Evolutionary conservation across 495 filamentous ascomycete genomes (phyloP), one percentile per base, ranked within the genome.

Genomic region (Lasiosphaeria hispida): DNA sequence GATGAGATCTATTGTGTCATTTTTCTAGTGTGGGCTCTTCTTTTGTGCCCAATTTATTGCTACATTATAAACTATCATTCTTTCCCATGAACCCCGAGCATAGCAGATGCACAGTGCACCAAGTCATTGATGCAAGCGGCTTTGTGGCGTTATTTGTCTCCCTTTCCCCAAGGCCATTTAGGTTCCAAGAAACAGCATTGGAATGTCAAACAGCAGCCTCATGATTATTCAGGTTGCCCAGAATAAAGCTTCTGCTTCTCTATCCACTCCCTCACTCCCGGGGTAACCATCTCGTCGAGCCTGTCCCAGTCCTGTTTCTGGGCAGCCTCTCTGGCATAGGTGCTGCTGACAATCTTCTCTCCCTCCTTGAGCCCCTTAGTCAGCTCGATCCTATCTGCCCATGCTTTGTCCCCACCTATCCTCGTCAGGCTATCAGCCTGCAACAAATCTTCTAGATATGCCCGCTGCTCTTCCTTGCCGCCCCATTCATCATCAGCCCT

Each of bases 401-500:
- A 97, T 65, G 83, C 84, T 47, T 58, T 74, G 49, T 68, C 75
- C 0, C 76, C 88, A 0, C 88, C 88, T 7, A 84, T 78, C 2
- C 65, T 64, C 44, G 85, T 82, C 65, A 84, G 69, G 30, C 75
- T 70, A 1, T 66, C 48, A 0, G 83, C 86, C 0, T 67, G 68
- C 35, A 75, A 68, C 53, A 92, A 61, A 37, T 68, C 69, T 35
- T 68, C 68, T 35, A 92, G 48, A 62, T 84, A 91, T 4, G 60
- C 77, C 55, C 77, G 58, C 72, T 92, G 89, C 58, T 83, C 83
- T 14, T 77, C 75, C 14, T 60, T 67, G 0, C 65, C 72, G 2
- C 89, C 89, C 86, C 88, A 92, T 45, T 80, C 68, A 61, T 82
- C 83, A 53, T 83, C 83, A 3, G 85, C 79, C 56, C 93, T 80